Conservation (phyloP, 371 early-diverging fungal species). For the Mucor velutinosus region DNA sequence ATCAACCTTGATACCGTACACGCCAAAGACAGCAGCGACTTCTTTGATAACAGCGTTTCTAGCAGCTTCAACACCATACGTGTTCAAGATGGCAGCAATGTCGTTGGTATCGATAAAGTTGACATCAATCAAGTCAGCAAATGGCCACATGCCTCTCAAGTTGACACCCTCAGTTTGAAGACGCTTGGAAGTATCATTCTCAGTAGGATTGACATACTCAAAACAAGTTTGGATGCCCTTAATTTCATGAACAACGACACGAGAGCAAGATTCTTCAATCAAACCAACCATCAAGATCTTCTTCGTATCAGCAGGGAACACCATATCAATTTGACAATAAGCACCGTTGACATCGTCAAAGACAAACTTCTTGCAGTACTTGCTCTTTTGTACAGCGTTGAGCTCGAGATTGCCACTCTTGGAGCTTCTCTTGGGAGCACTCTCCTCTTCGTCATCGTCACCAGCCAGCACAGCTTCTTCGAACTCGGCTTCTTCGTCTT, state of each 20-base stretch:
- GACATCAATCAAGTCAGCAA: constrained; percentile 78
- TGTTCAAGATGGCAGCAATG: constrained; percentile 88
- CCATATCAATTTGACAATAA: constrained; percentile 83
- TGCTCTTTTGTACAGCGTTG: constrained; percentile 53
- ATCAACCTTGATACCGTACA: constrained; percentile 97
- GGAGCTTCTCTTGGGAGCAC: constrained; percentile 39
- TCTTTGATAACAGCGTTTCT: constrained; percentile 95
- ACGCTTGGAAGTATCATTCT: constrained; percentile 72
- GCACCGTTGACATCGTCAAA: constrained; percentile 73
- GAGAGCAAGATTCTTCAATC: constrained; percentile 71
- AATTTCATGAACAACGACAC: constrained; percentile 85
- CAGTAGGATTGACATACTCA: constrained; percentile 74
- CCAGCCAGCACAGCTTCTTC: constrained; percentile 56
- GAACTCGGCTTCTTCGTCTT: constrained; percentile 58
- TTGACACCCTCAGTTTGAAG: constrained; percentile 93
- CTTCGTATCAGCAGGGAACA: constrained; percentile 84
- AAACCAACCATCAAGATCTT: constrained; percentile 94
- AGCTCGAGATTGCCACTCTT: constrained; percentile 26
- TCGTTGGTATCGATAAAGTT: constrained; percentile 95
- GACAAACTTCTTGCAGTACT: constrained; percentile 65
- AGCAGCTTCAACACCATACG: constrained; percentile 99
- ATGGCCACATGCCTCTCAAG: constrained; percentile 89
- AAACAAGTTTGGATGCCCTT: constrained; percentile 80
- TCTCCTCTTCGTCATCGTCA: constrained; percentile 60
- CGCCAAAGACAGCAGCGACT: constrained; percentile 95